phyloP scores from a whole-genome alignment of 208 protist species.

The Leishmania arabica region DNA sequence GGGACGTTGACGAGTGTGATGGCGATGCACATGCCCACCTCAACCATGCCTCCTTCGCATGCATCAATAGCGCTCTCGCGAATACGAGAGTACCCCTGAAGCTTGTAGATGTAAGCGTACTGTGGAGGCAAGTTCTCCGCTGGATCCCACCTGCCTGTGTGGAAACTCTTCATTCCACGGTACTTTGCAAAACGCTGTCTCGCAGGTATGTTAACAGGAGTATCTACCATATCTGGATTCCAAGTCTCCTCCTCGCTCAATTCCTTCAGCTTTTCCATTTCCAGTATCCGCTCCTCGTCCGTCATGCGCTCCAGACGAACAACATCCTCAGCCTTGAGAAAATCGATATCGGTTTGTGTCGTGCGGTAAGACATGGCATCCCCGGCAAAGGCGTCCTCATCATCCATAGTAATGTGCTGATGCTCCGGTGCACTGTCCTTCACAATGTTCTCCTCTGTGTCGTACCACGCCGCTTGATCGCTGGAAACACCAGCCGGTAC shows the following conservation, averaged over 20 bases:
- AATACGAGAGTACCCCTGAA: conserved; percentile 84
- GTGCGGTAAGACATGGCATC: conserved; percentile 77
- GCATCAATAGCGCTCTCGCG: conserved; percentile 60
- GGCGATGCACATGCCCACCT: conserved; percentile 59
- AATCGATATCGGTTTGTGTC: conserved; percentile 82
- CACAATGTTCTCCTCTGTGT: conserved; percentile 60
- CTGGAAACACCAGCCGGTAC: conserved; percentile 72
- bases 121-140: conserved; percentile 83
- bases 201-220: conserved; percentile 82
- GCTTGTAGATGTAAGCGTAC: conserved; percentile 91
- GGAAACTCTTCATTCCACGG: conserved; percentile 87
- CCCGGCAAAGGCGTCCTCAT: conserved; percentile 59
- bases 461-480: conserved; percentile 82
- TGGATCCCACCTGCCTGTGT: conserved; percentile 83
- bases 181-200: conserved; percentile 90
- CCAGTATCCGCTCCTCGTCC: conserved; percentile 69
- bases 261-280: conserved; percentile 76
- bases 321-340: conserved; percentile 82
- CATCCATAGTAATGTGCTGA: conserved; percentile 26
- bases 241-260: conserved; percentile 83
- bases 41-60: conserved; percentile 54
- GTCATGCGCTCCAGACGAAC: conserved; percentile 85
- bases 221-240: conserved; percentile 89
- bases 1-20: conserved; percentile 75
- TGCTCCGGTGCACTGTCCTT: conserved; percentile 16